A percentile compares a stretch with the other conserved stretches of the same genome.
These are phyloP conservation scores for Triangularia verruculosa DNA, from an alignment of 2,329 filamentous ascomycete genomes.

Conservation along the genomic window DNA sequence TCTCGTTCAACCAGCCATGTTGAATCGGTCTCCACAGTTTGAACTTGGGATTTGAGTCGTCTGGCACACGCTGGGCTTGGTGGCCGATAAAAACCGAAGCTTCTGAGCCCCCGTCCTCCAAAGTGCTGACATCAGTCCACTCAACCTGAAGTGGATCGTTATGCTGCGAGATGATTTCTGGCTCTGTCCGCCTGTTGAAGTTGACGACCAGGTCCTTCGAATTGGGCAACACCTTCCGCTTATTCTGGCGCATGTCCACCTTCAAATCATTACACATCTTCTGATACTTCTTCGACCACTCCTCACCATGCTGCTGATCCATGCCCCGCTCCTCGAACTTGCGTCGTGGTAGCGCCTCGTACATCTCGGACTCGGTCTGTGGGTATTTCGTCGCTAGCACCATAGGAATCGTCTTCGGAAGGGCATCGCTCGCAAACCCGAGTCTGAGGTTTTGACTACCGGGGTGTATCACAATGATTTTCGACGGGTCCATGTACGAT, in stretches of 20 bases:
- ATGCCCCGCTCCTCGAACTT: slow-evolving; percentile 60
- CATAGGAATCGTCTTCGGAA: slow-evolving; percentile 94
- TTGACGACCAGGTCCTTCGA: slow-evolving; percentile 94
- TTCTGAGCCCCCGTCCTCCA: slow-evolving; percentile 61
- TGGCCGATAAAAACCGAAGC: slow-evolving; percentile 73
- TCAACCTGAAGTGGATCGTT: slow-evolving; percentile 93
- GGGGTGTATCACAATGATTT: slow-evolving; percentile 90
- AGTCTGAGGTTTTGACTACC: slow-evolving; percentile 95
- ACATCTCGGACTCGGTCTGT: slow-evolving; percentile 78
- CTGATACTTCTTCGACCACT: slow-evolving; percentile 71
- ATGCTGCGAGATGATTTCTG: slow-evolving; percentile 87
- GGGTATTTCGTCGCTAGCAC: slow-evolving; percentile 77
- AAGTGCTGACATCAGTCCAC: slow-evolving; percentile 78
- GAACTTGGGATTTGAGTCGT: slow-evolving; percentile 84
- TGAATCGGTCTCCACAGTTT: slow-evolving; percentile 90
- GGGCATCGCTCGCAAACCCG: slow-evolving; percentile 89
- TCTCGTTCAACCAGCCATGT: slow-evolving; percentile 84
- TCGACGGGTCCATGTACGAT: slow-evolving; percentile 69
- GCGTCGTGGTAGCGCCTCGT: slow-evolving; percentile 71
- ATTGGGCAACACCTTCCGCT: slow-evolving; percentile 93
- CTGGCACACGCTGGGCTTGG: slow-evolving; percentile 80
- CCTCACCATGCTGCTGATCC: slow-evolving; percentile 85
- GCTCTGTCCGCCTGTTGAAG: slow-evolving; percentile 80
- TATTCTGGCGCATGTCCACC: slow-evolving; percentile 85
- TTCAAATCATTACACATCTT: slow-evolving; percentile 86